Evolutionary conservation across 2,329 filamentous ascomycete species (phyloP).

Genomic region (Scopulariopsis brevicaulis): DNA sequence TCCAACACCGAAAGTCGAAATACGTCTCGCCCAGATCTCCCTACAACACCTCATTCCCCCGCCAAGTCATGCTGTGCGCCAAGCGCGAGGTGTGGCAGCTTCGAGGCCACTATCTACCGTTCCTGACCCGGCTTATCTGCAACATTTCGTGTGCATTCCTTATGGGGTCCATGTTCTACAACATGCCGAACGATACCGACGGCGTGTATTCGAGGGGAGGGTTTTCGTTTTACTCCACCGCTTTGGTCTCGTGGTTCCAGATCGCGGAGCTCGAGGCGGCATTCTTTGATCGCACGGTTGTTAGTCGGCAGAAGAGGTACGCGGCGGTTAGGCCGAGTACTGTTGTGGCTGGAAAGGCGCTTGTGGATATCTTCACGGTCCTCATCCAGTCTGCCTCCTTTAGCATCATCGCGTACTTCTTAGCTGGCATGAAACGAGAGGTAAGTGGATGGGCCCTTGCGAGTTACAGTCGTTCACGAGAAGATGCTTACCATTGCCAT

Average conservation of each 20-base stretch:
- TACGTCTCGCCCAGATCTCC: slow-evolving; percentile 19
- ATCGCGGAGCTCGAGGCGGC: slow-evolving; percentile 10
- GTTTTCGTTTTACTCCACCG: slow-evolving; percentile 33
- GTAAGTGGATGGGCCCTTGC: background rate
- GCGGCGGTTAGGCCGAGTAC: slow-evolving; percentile 4
- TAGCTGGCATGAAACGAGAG: slow-evolving; percentile 3
- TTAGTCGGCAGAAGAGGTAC: slow-evolving; percentile 6
- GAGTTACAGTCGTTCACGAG: background rate
- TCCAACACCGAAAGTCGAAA: background rate
- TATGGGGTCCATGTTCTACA: slow-evolving; percentile 56
- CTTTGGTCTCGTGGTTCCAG: slow-evolving; percentile 28
- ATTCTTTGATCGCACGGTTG: slow-evolving; percentile 4
- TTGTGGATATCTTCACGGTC: slow-evolving; percentile 3
- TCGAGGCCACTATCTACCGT: slow-evolving; percentile 45
- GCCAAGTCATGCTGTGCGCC: slow-evolving; percentile 31
- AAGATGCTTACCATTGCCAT: background rate
- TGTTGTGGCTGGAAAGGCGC: slow-evolving; percentile 4
- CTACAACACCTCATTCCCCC: slow-evolving; percentile 18
- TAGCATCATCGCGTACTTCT: slow-evolving; percentile 1
- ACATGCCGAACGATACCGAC: slow-evolving; percentile 25
- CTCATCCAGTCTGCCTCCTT: background rate
- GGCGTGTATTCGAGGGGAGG: slow-evolving; percentile 7
- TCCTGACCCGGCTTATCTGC: slow-evolving; percentile 24
- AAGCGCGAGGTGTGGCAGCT: slow-evolving; percentile 34
- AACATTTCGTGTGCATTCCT: slow-evolving; percentile 32